Evolutionary conservation across 164 flowering plant species (phyloP).

Genomic region (Annona squamosa): DNA sequence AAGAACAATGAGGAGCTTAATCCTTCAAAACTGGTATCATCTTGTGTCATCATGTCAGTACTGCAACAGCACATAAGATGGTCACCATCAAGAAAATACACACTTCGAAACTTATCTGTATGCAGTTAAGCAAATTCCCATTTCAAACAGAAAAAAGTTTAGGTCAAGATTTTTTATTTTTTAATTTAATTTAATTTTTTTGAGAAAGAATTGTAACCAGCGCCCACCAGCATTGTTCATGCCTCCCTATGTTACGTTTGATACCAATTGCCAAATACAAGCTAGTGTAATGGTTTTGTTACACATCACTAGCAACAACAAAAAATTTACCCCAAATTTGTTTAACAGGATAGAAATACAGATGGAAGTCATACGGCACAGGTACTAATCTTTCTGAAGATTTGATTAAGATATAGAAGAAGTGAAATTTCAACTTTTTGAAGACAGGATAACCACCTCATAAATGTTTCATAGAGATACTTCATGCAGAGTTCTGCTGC

Average conservation of each 20-base stretch:
- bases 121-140: too few species aligned
- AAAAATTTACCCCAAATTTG: not conserved
- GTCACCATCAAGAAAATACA: not conserved
- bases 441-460: constrained; percentile 35
- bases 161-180: too few species aligned
- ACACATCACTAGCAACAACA: not conserved
- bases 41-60: constrained; percentile 19
- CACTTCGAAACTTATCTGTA: too few species aligned
- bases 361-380: not conserved
- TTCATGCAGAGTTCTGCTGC: constrained; percentile 58
- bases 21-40: constrained; percentile 28
- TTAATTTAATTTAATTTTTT: too few species aligned
- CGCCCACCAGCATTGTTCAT: too few species aligned
- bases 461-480: constrained; percentile 35
- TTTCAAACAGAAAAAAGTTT: too few species aligned
- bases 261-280: not conserved
- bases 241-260: too few species aligned
- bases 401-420: not conserved
- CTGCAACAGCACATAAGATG: constrained; percentile 29
- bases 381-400: not conserved
- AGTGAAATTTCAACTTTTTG: not conserved
- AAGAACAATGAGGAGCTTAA: constrained; percentile 35
- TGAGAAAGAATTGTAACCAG: too few species aligned
- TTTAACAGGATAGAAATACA: not conserved
- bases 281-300: not conserved